Percentiles rank a stretch among this genome's conserved stretches.
phyloP scores from a whole-genome alignment of 306 rosid species.

The Acacia crassicarpa region DNA sequence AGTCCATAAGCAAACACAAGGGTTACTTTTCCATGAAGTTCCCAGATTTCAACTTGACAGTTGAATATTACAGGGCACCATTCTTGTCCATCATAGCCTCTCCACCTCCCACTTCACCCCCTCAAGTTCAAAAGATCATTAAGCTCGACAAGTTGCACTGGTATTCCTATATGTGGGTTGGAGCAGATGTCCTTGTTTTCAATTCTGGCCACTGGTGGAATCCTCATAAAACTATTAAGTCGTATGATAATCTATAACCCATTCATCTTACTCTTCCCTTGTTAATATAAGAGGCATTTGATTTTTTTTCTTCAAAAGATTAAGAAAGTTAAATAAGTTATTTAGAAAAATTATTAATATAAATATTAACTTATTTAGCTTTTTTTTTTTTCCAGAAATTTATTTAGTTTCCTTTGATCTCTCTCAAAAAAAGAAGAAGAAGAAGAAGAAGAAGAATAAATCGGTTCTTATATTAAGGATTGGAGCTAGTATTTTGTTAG shows the following conservation, averaged over 20 bases:
- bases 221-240: constrained; percentile 54
- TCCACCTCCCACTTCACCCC: constrained; percentile 56
- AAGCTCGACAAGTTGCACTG: constrained; percentile 69
- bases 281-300: too few species aligned
- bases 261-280: background rate
- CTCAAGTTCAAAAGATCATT: constrained; percentile 34
- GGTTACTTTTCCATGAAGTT: constrained; percentile 68
- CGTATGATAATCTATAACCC: constrained; percentile 32
- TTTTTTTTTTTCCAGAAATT: too few species aligned
- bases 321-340: too few species aligned
- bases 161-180: constrained; percentile 62
- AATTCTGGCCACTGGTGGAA: constrained; percentile 95
- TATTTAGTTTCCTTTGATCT: too few species aligned
- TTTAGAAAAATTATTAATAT: too few species aligned
- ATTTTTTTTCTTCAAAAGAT: too few species aligned
- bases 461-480: too few species aligned
- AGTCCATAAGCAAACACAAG: constrained; percentile 79
- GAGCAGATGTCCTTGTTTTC: constrained; percentile 69
- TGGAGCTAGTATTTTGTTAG: background rate
- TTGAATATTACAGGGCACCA: constrained; percentile 82
- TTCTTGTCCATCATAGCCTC: constrained; percentile 58
- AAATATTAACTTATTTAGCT: too few species aligned
- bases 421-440: too few species aligned
- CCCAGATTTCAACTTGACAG: constrained; percentile 69
- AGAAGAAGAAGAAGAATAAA: too few species aligned